Evolutionary conservation across 2,329 filamentous ascomycete genomes (phyloP), one percentile per base, ranked within the genome.

Genomic region (Curvularia spicifera): DNA sequence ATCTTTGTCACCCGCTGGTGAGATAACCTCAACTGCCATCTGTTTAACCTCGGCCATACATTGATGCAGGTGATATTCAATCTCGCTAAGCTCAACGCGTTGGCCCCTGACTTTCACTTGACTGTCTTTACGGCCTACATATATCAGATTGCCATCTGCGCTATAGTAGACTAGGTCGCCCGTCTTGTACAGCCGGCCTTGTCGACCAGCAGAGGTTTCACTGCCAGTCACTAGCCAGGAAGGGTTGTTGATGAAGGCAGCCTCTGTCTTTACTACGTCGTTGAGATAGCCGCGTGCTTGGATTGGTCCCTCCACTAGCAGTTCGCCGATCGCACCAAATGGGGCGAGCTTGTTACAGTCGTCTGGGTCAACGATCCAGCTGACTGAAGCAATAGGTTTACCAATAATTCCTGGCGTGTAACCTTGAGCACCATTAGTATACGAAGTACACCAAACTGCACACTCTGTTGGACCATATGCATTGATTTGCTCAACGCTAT

Each of bases 261-360:
- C 37, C 4, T 63, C 50, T 10, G 49, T 54, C 47, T 54, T 54
- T 5, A 20, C 13, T 15, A 6, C 2, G 8, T 69, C 43, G 20
- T 64, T 60, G 6, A 71, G 50, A 31, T 71, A 71, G 8, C 62
- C 64, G n/a, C 67, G 65, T 1, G 71, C 73, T 3, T 78, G 62
- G 20, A 67, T 82, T 0, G 82, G 82, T 0, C 84, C 83, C 59
- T 87, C 84, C 18, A 88, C 80, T 2, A 86, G 77, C 1, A 88
- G 76, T 65, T 88, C 85, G 6, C 67, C 68, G n/a, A 57, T 52
- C 33, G 26, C 66, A 50, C 70, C 62, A 33, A 47, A n/a, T 1
- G 61, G 53, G 1, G 28, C 28, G 4, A 72, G 61, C 7, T 33
- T 37, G n/a, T 71, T 39, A 20, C 57, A 57, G 46, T 74, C 51